Evolutionary conservation across 2,329 filamentous ascomycete genomes (phyloP), one percentile per base, ranked within the genome.

Genomic region (Trichoderma oligosporum): DNA sequence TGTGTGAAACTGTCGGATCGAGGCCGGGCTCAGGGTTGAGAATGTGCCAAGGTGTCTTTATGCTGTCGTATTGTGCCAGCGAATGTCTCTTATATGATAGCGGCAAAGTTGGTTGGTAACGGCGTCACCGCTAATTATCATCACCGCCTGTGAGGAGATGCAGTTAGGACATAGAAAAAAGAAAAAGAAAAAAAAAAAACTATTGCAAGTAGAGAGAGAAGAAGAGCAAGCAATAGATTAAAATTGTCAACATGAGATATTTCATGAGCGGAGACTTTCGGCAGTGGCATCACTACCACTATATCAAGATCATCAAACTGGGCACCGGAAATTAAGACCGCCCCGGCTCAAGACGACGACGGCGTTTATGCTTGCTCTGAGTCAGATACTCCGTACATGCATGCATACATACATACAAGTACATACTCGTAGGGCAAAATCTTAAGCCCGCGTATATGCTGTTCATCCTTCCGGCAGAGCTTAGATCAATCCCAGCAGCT

Each of bases 31-130:
- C 36, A 35, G 25, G 38, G 2, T n/a, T 11, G 22, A 38, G 14
- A 29, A 14, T n/a, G 18, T 8, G 35, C 47, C 35, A 38, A 29
- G 24, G 3, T 39, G 47, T 22, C 14, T 35, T 12, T 31, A 44
- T 44, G 25, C 36, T n/a, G 38, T 22, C 27, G 39, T 31, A 35
- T 29, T 16, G 16, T 33, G 29, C 24, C 20, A 2, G 41, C 24
- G 41, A 35, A 33, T 35, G 49, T 33, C 49, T 42, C 35, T 42
- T 36, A 25, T 36, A 44, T 24, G 35, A 31, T 20, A 25, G 46
- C 46, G 38, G 31, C 46, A 49, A n/a, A n/a, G 38, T 44, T 45
- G 49, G 49, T 27, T 54, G 49, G 39, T 44, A 39, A 38, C 35
- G 49, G 49, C 35, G 49, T 25, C 49, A 42, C 27, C 27, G 29